phyloP scores from a whole-genome alignment of 495 filamentous ascomycete species.

The Hypoxylon cercidicola region DNA sequence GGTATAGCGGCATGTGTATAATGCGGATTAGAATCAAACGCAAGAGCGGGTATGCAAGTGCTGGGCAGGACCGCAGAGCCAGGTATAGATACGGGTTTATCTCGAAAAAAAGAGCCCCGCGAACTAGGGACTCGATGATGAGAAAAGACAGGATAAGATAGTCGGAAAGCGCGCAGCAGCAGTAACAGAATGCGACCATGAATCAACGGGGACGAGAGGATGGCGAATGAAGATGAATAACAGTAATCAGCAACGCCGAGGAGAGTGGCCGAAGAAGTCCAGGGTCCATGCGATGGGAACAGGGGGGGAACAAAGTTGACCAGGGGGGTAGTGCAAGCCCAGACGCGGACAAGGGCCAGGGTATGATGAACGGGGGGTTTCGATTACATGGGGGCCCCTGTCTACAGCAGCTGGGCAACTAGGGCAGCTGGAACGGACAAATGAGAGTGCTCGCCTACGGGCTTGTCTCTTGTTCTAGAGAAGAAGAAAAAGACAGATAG shows the following conservation, averaged over 20 bases:
- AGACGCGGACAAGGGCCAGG: slow-evolving; percentile 40
- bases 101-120: slow-evolving; percentile 37
- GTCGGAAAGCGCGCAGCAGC: slow-evolving; percentile 42
- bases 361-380: slow-evolving; percentile 28
- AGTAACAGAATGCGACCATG: slow-evolving; percentile 44
- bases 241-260: slow-evolving; percentile 45
- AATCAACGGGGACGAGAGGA: slow-evolving; percentile 33
- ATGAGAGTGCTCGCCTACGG: not conserved
- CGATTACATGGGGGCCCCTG: slow-evolving; percentile 23
- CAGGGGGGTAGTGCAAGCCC: slow-evolving; percentile 39
- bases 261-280: slow-evolving; percentile 39
- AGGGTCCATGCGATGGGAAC: slow-evolving; percentile 33
- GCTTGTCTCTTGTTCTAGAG: not conserved
- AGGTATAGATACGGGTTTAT: slow-evolving; percentile 43
- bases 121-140: slow-evolving; percentile 29
- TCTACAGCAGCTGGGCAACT: slow-evolving; percentile 27
- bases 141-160: slow-evolving; percentile 36
- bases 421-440: slow-evolving; percentile 20
- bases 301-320: slow-evolving; percentile 27
- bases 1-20: slow-evolving; percentile 37
- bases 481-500: slow-evolving; percentile 19
- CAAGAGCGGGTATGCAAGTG: slow-evolving; percentile 47
- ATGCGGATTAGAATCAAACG: slow-evolving; percentile 42
- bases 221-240: slow-evolving; percentile 42
- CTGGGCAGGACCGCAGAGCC: slow-evolving; percentile 24